Evolutionary conservation across 176 grass and related monocot genomes (phyloP).

Genomic region (Lolium multiflorum): DNA sequence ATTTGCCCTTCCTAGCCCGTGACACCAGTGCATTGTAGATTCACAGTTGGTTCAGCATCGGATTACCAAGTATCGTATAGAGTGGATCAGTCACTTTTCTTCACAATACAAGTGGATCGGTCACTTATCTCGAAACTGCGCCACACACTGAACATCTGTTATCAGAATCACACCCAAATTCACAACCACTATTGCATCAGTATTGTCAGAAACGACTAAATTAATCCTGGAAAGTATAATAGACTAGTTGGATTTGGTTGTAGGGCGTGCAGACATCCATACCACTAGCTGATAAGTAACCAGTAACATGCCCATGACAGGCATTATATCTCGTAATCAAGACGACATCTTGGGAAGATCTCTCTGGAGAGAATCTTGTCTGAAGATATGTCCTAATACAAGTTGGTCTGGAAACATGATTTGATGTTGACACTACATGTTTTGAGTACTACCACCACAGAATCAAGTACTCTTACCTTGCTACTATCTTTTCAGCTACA

Average conservation of each 20-base stretch:
- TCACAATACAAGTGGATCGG: neutral
- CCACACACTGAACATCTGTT: slow-evolving; percentile 4
- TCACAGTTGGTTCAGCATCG: neutral
- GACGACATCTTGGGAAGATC: slow-evolving; percentile 5
- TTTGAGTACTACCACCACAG: neutral
- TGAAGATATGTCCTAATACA: slow-evolving; percentile 29
- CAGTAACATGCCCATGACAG: neutral
- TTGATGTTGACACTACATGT: slow-evolving; percentile 43
- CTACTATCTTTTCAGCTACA: slow-evolving; percentile 7
- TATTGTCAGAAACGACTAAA: slow-evolving; percentile 2
- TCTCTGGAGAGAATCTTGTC: slow-evolving; percentile 35
- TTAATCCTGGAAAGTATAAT: neutral
- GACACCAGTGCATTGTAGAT: slow-evolving; percentile 16
- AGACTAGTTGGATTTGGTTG: neutral
- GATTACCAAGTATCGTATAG: slow-evolving; percentile 13
- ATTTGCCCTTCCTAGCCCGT: neutral
- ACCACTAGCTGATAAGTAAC: neutral
- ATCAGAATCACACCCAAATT: neutral
- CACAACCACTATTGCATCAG: neutral
- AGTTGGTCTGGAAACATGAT: slow-evolving; percentile 32
- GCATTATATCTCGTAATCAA: neutral
- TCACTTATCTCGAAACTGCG: neutral
- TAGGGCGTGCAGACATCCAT: slow-evolving; percentile 5
- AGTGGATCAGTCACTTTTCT: neutral
- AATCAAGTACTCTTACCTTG: slow-evolving; percentile 26